These are phyloP conservation scores for Kalaharituber pfeilii DNA, from an alignment of 2,329 filamentous ascomycete genomes.

Conservation along the genomic window DNA sequence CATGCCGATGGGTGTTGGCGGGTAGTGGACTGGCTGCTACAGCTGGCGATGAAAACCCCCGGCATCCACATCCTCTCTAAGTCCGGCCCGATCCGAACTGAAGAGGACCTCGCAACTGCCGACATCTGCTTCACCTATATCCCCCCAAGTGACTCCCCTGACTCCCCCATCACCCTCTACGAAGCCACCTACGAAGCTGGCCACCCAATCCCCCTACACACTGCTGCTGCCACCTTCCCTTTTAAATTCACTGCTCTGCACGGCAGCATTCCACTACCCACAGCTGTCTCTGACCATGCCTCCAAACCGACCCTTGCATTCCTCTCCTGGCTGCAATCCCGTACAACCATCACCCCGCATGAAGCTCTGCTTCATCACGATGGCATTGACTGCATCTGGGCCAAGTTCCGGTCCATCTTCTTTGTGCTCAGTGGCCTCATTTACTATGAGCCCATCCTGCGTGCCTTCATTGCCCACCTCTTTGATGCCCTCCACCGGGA, in stretches of 20 bases:
- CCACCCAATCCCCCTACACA: slow-evolving; percentile 40
- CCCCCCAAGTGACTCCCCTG: background rate
- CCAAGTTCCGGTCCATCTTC: slow-evolving; percentile 62
- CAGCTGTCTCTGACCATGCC: background rate
- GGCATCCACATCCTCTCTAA: slow-evolving; percentile 55
- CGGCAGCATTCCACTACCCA: background rate
- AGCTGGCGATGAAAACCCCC: slow-evolving; percentile 49
- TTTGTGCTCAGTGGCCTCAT: slow-evolving; percentile 54
- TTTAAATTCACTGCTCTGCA: background rate
- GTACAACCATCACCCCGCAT: slow-evolving; percentile 51
- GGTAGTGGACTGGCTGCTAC: slow-evolving; percentile 63
- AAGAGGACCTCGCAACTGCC: slow-evolving; percentile 37
- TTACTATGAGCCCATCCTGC: slow-evolving; percentile 80
- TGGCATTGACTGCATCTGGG: slow-evolving; percentile 69
- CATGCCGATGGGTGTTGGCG: too few relatives aligned
- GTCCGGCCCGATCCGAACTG: slow-evolving; percentile 36
- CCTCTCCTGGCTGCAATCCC: slow-evolving; percentile 54
- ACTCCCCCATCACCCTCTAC: background rate
- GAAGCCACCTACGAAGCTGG: slow-evolving; percentile 25
- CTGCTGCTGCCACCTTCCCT: slow-evolving; percentile 59
- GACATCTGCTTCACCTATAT: slow-evolving; percentile 44
- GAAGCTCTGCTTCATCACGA: slow-evolving; percentile 68
- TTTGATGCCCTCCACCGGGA: slow-evolving; percentile 58
- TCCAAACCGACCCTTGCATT: slow-evolving; percentile 37
- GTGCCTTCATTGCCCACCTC: slow-evolving; percentile 53